Evolutionary conservation across 139 green algal genomes (phyloP).

Genomic region (Astrephomene gubernaculifera): DNA sequence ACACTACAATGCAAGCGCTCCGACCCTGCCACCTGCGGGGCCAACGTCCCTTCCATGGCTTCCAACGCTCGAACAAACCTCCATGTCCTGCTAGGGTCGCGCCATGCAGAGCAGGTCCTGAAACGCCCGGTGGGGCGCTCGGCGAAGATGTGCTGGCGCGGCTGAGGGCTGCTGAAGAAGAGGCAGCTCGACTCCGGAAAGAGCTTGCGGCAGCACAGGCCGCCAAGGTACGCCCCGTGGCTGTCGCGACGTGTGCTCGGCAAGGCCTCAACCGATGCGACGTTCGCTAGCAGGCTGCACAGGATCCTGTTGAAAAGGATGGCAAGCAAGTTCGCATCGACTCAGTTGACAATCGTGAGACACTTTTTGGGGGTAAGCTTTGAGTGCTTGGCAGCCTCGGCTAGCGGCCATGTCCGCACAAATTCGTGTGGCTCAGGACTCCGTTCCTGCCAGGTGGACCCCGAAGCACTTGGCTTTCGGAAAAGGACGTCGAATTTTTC

Average conservation of each 20-base stretch:
- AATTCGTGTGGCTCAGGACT: no score
- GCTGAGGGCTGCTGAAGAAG: constrained; percentile 67
- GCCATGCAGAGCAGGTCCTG: background rate
- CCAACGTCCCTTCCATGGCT: background rate
- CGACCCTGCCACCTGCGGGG: background rate
- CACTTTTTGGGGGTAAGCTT: constrained; percentile 36
- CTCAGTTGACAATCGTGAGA: constrained; percentile 54
- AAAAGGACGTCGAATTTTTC: constrained; percentile 79
- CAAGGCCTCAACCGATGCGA: no score
- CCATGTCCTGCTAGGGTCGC: no score
- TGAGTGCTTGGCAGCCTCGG: no score
- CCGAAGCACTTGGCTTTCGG: constrained; percentile 69
- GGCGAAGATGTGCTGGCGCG: constrained; percentile 68
- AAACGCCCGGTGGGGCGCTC: background rate
- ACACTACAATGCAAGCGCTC: constrained; percentile 7
- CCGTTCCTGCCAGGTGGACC: no score
- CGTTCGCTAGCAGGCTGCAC: background rate
- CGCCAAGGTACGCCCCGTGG: constrained; percentile 4
- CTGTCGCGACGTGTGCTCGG: constrained; percentile 5
- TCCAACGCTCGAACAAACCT: background rate
- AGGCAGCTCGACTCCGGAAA: constrained; percentile 55
- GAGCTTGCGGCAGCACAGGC: constrained; percentile 51
- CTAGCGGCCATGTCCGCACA: no score
- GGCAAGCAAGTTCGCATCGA: constrained; percentile 55
- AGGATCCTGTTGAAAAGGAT: constrained; percentile 22